phyloP scores from a whole-genome alignment of 164 flowering plant genomes.

The Platanus orientalis region DNA sequence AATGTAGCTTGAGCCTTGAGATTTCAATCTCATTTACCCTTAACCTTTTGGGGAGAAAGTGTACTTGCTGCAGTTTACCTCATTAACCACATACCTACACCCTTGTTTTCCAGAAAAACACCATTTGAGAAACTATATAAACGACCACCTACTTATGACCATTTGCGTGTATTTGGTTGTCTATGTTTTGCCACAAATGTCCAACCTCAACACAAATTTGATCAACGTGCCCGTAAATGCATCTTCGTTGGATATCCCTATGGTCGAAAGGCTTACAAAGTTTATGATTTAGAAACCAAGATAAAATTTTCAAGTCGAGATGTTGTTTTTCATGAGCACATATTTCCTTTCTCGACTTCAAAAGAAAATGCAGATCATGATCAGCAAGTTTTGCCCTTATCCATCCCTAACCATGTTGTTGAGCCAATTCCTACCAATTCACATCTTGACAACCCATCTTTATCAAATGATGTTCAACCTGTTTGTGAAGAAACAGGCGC shows the following conservation, averaged over 20 bases:
- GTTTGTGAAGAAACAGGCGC: no score
- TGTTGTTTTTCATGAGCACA: neutral
- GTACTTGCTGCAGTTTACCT: no score
- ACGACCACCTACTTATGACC: neutral
- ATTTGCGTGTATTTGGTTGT: neutral
- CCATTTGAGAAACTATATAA: neutral
- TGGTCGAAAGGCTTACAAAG: neutral
- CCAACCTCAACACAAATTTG: neutral
- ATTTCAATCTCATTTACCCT: neutral
- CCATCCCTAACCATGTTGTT: no score
- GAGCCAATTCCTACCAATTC: no score
- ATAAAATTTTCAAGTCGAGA: neutral
- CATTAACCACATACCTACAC: no score
- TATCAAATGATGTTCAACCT: neutral
- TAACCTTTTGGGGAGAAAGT: neutral
- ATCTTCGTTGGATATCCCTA: conserved; percentile 1
- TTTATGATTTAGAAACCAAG: neutral
- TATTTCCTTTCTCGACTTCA: neutral
- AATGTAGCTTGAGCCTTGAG: neutral
- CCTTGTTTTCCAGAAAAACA: neutral
- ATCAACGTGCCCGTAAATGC: neutral
- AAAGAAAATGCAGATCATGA: no score
- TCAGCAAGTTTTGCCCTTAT: no score
- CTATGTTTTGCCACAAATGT: neutral
- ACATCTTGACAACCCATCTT: neutral